phyloP scores from a whole-genome alignment of 2,329 filamentous ascomycete species.

The Microdochium trichocladiopsis region DNA sequence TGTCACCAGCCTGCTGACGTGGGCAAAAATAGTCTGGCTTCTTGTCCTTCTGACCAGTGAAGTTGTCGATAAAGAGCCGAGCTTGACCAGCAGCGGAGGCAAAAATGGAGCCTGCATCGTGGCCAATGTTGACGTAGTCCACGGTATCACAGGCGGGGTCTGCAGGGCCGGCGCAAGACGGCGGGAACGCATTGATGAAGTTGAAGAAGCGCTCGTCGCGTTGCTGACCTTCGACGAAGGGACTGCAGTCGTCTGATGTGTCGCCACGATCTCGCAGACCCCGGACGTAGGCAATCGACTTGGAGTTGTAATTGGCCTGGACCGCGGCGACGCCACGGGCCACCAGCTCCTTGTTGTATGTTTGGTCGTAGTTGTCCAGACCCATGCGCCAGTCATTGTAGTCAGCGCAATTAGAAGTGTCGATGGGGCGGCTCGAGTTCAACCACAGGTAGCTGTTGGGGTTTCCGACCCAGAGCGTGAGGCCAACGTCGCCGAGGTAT shows the following conservation, averaged over 20 bases:
- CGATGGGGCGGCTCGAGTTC: slow-evolving; percentile 17
- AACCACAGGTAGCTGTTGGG: slow-evolving; percentile 26
- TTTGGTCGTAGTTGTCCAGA: slow-evolving; percentile 18
- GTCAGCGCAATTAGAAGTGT: slow-evolving; percentile 15
- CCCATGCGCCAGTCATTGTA: slow-evolving; percentile 26
- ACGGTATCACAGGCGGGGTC: slow-evolving; percentile 25
- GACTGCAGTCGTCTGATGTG: slow-evolving; percentile 21
- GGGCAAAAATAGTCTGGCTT: slow-evolving; percentile 27
- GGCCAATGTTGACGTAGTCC: slow-evolving; percentile 22
- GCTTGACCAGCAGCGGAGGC: slow-evolving; percentile 21
- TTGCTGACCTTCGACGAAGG: slow-evolving; percentile 20
- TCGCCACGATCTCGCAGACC: slow-evolving; percentile 24
- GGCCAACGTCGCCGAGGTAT: slow-evolving; percentile 10
- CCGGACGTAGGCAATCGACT: slow-evolving; percentile 22
- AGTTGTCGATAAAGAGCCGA: slow-evolving; percentile 27
- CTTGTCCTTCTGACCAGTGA: slow-evolving; percentile 20
- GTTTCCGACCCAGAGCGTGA: slow-evolving; percentile 24
- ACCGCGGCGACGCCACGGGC: slow-evolving; percentile 17
- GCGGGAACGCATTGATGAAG: slow-evolving; percentile 25
- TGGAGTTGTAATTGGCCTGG: slow-evolving; percentile 21
- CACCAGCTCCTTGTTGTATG: slow-evolving; percentile 15
- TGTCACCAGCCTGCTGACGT: slow-evolving; percentile 20
- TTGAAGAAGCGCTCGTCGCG: slow-evolving; percentile 30
- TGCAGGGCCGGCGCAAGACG: slow-evolving; percentile 18
- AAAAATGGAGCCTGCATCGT: slow-evolving; percentile 26